Evolutionary conservation across 1,284 basidiomycete species (phyloP), one percentile per base, ranked within the genome.

Genomic region (Ustilago lituana): DNA sequence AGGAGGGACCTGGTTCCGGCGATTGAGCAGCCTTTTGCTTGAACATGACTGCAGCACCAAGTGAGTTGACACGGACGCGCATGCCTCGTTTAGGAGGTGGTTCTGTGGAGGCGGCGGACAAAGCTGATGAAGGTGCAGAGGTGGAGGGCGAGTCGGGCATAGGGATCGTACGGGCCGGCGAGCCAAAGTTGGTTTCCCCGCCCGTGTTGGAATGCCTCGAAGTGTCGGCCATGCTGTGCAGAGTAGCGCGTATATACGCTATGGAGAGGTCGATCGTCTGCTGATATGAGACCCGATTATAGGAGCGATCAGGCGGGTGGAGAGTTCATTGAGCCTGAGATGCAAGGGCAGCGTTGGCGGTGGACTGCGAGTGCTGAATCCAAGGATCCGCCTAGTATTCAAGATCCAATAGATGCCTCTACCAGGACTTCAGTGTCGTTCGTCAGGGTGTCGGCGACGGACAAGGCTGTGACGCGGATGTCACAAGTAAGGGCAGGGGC

Each of bases 21-120:
- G 55, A 31, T 15, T 55, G 15, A 17, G 61, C 33, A 24, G 51
- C 19, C 8, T 22, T 46, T 22, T 48, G 47, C 23, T 54, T 65
- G 46, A 65, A 53, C 55, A 65, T 58, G 29, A 58, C 35, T 8
- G 50, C 54, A 5, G 61, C 40, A n/a, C 62, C 50, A 7, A 65
- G 33, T 24, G 62, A 65, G 23, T 58, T 65, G 50, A 59, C 55
- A 20, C 62, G 62, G 4, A 59, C 51, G 27, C 62, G 62, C 29
- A 65, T 51, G 17, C 62, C 55, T 31, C 43, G 54, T 17, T 51
- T 58, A 9, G 45, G 36, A 12, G 47, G 44, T 27, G 29, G 39
- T 23, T 44, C 23, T 38, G 46, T 24, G 6, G 45, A n/a, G 3
- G 61, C 39, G 17, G 29, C 31, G 20, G 39, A 9, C 15, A 37